Base-by-base conservation (phyloP, 495 filamentous ascomycete genomes). In the Annulohypoxylon bovei region DNA sequence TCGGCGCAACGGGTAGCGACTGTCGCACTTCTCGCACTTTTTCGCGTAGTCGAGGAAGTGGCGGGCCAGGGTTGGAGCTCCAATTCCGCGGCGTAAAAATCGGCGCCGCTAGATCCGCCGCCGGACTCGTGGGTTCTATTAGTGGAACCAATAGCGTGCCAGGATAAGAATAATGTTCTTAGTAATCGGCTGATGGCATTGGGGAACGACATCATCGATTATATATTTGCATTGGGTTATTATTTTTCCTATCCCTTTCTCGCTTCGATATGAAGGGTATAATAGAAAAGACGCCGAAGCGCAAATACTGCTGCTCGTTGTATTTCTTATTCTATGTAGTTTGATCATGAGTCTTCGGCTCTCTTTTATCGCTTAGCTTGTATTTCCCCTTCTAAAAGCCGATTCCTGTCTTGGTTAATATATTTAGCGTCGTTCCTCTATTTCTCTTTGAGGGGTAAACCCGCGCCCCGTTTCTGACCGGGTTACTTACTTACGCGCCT, bases 101-200 rank as follows among this genome's bases (percentile, higher is more conserved):
- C 65, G 70, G 65, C 54, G 54, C 70, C 70, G 67, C 71, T 70
- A 54, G 67, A 47, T 61, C 64, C 71, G 64, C 70, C 53, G 64
- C 63, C 53, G 54, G 47, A 16, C 20, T 61, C 55, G 60, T 53
- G 64, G 65, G 39, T 53, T 60, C 58, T 64, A 50, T 67, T 42
- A 56, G 64, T 68, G 69, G 68, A 63, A 55, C 69, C 63, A 59
- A 60, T 39, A 27, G 44, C 60, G 62, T 35, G 57, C 28, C 73
- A 50, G 37, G 61, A 60, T 57, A 71, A 55, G 40, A 72, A 7
- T 32, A 37, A 8, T 23, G 53, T 58, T 65, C 75, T 80, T 76
- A 80, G 70, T 80, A 77, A 80, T 77, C 78, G 66, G 14, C 69
- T 39, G 49, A 74, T 62, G 57, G 65, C 39, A 50, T 46, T 33